phyloP scores from a whole-genome alignment of 768 basidiomycete genomes.

The Boletellus sp. region DNA sequence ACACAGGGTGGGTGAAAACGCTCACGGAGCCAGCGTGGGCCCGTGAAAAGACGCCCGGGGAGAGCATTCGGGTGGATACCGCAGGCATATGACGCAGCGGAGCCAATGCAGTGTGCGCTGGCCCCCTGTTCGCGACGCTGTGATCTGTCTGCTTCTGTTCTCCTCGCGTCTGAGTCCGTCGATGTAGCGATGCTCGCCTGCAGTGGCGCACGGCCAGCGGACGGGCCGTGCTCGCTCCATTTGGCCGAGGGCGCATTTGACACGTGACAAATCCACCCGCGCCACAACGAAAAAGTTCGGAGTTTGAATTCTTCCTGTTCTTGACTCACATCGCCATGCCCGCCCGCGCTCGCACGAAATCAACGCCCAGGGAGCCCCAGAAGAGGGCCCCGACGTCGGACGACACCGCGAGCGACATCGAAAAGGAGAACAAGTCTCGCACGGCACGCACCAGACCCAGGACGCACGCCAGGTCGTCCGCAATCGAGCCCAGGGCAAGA shows the following conservation, averaged over 20 bases:
- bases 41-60: conserved; percentile 1
- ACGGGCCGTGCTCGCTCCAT: conserved; percentile 7
- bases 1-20: too few relatives aligned
- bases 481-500: conserved; percentile 13
- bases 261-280: conserved; percentile 11
- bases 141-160: background rate
- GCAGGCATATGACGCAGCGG: conserved; percentile 22
- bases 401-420: conserved; percentile 24
- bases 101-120: conserved; percentile 18
- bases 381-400: conserved; percentile 17
- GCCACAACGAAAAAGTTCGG: conserved; percentile 28
- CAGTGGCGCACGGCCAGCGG: conserved; percentile 2
- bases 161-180: background rate
- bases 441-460: conserved; percentile 23
- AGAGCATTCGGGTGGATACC: conserved; percentile 5
- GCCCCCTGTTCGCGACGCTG: too few relatives aligned
- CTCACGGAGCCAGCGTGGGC: conserved; percentile 24
- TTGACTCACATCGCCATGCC: conserved; percentile 36
- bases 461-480: conserved; percentile 8
- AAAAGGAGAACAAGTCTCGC: conserved; percentile 30
- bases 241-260: conserved; percentile 11
- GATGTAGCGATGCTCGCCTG: background rate
- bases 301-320: conserved; percentile 32
- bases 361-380: conserved; percentile 22
- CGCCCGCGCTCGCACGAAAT: conserved; percentile 44